phyloP scores from a whole-genome alignment of 371 early-diverging fungal species.

The Entomophthora muscae region DNA sequence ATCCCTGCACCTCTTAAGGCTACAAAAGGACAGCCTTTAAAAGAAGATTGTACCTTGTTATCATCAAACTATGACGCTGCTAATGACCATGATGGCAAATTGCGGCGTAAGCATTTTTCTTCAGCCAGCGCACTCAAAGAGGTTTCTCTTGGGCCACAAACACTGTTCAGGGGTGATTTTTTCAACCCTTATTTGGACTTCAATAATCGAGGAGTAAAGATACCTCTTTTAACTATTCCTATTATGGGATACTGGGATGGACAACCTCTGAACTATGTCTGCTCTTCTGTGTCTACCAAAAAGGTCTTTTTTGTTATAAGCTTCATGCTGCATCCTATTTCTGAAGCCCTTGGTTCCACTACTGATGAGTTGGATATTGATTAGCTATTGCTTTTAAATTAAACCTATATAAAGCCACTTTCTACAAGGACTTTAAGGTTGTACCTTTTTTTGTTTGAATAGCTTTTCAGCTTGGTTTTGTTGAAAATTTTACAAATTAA shows the following conservation, averaged over 20 bases:
- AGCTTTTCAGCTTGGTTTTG: too few relatives aligned
- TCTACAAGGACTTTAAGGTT: too few relatives aligned
- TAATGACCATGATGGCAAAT: neutral
- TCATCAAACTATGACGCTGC: neutral
- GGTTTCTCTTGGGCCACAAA: neutral
- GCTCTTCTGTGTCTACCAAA: too few relatives aligned
- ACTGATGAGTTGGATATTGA: too few relatives aligned
- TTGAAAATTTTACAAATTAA: too few relatives aligned
- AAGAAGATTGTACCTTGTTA: neutral
- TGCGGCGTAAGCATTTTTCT: neutral
- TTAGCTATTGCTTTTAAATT: too few relatives aligned
- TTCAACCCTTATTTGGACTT: neutral
- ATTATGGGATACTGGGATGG: slow-evolving; percentile 3
- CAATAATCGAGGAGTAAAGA: neutral
- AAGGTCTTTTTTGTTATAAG: too few relatives aligned
- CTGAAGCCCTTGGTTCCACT: too few relatives aligned
- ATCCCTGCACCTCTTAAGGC: neutral
- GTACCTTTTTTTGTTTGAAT: too few relatives aligned
- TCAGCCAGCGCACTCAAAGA: too few relatives aligned
- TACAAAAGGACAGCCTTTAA: neutral
- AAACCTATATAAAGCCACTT: too few relatives aligned
- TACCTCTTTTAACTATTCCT: neutral
- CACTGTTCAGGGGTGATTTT: neutral
- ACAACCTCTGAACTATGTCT: neutral
- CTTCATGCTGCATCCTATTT: too few relatives aligned